Percentiles rank a stretch among this genome's conserved stretches.
Conservation (phyloP, 2,329 filamentous ascomycete species). For the Aphanoascus verrucosus region DNA sequence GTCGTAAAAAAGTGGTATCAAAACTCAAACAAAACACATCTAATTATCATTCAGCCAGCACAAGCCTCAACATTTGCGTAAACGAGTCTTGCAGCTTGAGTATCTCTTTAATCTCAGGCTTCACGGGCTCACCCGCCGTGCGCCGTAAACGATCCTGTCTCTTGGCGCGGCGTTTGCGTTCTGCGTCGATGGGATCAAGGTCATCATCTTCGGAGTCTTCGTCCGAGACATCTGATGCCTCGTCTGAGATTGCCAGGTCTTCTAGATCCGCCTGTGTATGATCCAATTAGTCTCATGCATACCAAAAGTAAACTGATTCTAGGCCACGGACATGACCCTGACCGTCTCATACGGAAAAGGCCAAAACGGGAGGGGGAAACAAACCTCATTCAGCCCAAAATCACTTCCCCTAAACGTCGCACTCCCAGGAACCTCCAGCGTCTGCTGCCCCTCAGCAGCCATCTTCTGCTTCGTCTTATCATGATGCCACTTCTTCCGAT, state of each 20-base stretch:
- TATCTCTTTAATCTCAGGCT: slow-evolving; percentile 68
- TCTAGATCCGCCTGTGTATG: slow-evolving; percentile 55
- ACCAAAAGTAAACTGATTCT: not conserved
- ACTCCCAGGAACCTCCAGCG: slow-evolving; percentile 41
- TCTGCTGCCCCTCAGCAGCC: slow-evolving; percentile 59
- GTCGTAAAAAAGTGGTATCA: not conserved
- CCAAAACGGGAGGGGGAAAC: slow-evolving; percentile 13
- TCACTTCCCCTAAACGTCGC: slow-evolving; percentile 63
- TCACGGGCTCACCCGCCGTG: slow-evolving; percentile 71
- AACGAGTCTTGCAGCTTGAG: slow-evolving; percentile 72
- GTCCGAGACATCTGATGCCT: slow-evolving; percentile 52
- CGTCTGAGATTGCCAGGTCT: slow-evolving; percentile 72
- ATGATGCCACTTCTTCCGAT: slow-evolving; percentile 93
- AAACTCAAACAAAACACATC: not conserved
- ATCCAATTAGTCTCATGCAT: not conserved
- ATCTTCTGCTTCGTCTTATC: slow-evolving; percentile 98
- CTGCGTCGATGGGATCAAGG: slow-evolving; percentile 75
- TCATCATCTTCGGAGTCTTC: slow-evolving; percentile 67
- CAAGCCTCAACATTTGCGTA: slow-evolving; percentile 66
- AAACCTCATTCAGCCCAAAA: slow-evolving; percentile 75
- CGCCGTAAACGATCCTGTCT: slow-evolving; percentile 66
- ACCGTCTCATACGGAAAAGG: slow-evolving; percentile 13
- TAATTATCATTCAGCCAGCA: slow-evolving; percentile 52
- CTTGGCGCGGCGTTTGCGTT: slow-evolving; percentile 65
- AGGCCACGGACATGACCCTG: not conserved